Evolutionary conservation across 2,329 filamentous ascomycete species (phyloP).

Genomic region (Neofusicoccum laricinum): DNA sequence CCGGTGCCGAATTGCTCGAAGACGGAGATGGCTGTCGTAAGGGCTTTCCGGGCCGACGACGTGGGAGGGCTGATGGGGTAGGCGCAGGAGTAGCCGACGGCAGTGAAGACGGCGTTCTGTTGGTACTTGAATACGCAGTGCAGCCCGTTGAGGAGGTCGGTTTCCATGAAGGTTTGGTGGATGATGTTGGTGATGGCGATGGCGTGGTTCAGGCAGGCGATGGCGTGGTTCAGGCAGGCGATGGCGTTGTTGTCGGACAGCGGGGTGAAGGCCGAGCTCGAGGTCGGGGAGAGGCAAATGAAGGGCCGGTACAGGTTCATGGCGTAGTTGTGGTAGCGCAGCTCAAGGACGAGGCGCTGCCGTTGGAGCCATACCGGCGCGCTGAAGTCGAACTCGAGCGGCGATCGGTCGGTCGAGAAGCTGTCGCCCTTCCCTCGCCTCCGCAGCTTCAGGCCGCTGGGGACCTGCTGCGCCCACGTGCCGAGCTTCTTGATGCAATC

Average conservation of each 20-base stretch:
- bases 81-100: slow-evolving; percentile 42
- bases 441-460: slow-evolving; percentile 29
- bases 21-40: not conserved
- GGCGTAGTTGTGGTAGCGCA: slow-evolving; percentile 25
- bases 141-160: slow-evolving; percentile 28
- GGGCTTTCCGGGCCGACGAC: not conserved
- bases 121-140: slow-evolving; percentile 44
- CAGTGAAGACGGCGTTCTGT: slow-evolving; percentile 42
- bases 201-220: slow-evolving; percentile 23
- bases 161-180: slow-evolving; percentile 21
- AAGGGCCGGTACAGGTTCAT: slow-evolving; percentile 28
- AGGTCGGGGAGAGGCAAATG: slow-evolving; percentile 19
- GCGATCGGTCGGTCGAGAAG: slow-evolving; percentile 22
- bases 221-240: slow-evolving; percentile 23
- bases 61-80: slow-evolving; percentile 32
- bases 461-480: slow-evolving; percentile 36
- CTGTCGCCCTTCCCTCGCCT: slow-evolving; percentile 19
- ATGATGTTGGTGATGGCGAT: slow-evolving; percentile 23
- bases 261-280: not conserved
- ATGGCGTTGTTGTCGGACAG: slow-evolving; percentile 19
- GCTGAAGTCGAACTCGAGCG: slow-evolving; percentile 16
- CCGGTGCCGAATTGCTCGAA: not conserved
- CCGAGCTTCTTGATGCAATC: slow-evolving; percentile 26
- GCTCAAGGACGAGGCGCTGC: slow-evolving; percentile 25
- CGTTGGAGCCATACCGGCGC: slow-evolving; percentile 16